phyloP scores from a whole-genome alignment of 192 early-diverging fungal genomes.

The Phlyctochytrium bullatum region DNA sequence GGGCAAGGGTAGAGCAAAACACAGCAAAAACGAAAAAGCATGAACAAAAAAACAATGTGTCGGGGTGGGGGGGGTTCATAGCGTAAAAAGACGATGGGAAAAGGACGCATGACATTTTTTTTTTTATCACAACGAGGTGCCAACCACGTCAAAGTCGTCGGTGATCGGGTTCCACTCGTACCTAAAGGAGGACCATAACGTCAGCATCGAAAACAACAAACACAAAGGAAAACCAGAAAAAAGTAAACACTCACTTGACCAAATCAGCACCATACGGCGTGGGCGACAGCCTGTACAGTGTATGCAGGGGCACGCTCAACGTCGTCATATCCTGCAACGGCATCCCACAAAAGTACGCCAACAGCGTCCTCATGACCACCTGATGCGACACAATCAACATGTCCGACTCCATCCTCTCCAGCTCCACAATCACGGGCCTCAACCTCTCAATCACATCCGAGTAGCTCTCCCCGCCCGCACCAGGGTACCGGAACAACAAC shows the following conservation, averaged over 20 bases:
- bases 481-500: conserved; percentile 92
- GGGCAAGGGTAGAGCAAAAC: background rate
- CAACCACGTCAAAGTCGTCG: conserved; percentile 27
- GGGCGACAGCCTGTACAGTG: conserved; percentile 76
- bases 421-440: conserved; percentile 90
- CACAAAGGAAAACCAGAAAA: background rate
- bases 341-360: conserved; percentile 87
- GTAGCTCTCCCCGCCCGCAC: conserved; percentile 93
- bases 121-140: conserved; percentile 5
- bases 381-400: conserved; percentile 90
- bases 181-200: conserved; percentile 4
- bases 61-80: too few species aligned
- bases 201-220: background rate
- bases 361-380: conserved; percentile 84
- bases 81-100: too few species aligned
- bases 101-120: background rate
- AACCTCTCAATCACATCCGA: conserved; percentile 91
- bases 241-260: conserved; percentile 24
- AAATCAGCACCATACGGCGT: conserved; percentile 78
- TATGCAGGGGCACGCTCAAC: conserved; percentile 77
- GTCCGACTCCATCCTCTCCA: conserved; percentile 87
- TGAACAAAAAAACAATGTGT: background rate
- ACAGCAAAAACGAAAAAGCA: background rate
- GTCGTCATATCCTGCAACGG: conserved; percentile 77
- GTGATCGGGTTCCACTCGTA: conserved; percentile 27